Conservation (phyloP, 2,329 filamentous ascomycete species). For the Septoria petroselini region DNA sequence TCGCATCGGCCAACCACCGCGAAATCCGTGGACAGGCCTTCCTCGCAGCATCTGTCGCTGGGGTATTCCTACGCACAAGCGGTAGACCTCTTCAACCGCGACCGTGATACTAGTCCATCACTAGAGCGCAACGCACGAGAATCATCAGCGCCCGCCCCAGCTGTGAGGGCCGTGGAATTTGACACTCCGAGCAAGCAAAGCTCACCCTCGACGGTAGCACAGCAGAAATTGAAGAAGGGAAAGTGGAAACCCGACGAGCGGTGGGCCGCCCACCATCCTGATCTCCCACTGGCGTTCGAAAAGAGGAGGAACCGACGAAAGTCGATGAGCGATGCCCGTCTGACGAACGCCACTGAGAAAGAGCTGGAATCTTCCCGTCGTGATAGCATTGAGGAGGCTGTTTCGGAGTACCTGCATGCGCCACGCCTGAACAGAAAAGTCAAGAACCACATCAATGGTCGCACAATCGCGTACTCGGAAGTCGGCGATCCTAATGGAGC, state of each 20-base stretch:
- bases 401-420: constrained; percentile 78
- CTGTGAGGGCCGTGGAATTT: constrained; percentile 15
- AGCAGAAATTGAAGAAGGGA: constrained; percentile 17
- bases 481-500: constrained; percentile 89
- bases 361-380: constrained; percentile 51
- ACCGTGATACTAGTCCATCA: constrained; percentile 14
- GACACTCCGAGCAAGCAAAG: constrained; percentile 13
- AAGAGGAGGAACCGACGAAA: constrained; percentile 32
- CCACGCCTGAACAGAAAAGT: constrained; percentile 86
- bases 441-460: constrained; percentile 76
- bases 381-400: constrained; percentile 85
- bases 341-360: constrained; percentile 42
- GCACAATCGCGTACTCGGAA: constrained; percentile 91
- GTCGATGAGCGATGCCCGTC: constrained; percentile 37
- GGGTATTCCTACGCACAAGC: constrained; percentile 35
- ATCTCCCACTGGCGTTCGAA: constrained; percentile 30
- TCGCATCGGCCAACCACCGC: constrained; percentile 27
- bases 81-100: constrained; percentile 28
- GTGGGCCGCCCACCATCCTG: constrained; percentile 31
- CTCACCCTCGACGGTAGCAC: constrained; percentile 1
- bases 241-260: constrained; percentile 21
- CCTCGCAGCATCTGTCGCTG: constrained; percentile 29
- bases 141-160: constrained; percentile 20
- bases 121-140: constrained; percentile 12
- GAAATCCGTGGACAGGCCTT: constrained; percentile 22